Evolutionary conservation across 2,329 filamentous ascomycete genomes (phyloP), one percentile per base, ranked within the genome.

Genomic region (Stagonosporopsis tanaceti): DNA sequence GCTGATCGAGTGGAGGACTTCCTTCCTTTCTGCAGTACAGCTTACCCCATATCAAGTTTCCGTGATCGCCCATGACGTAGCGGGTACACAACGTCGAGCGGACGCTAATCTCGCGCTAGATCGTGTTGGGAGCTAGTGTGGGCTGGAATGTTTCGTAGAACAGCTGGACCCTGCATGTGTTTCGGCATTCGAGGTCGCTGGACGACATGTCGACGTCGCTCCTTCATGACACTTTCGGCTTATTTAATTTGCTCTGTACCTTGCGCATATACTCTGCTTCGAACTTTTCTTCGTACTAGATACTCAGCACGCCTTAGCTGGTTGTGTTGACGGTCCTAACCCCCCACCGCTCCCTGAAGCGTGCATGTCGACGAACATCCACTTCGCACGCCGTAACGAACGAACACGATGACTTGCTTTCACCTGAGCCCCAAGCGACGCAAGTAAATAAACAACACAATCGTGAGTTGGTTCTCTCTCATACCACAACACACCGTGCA

Each of bases 391-490:
- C 64, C 54, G 63, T 62, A 66, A 60, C 58, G 59, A 64, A 60
- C 50, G 53, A 57, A 60, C 60, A 60, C 61, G 20, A 70, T 71
- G 68, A 69, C 46, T 55, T 32, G 47, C 64, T 55, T 68, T 71
- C 69, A 72, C 71, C 56, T 61, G 48, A 40, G 50, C 50, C 50
- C 59, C 52, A 44, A 59, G 65, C 56, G 61, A 58, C 56, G 45
- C 60, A 50, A 52, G 38, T 42, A 39, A 35, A 37, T 11, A 41
- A 17, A 64, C 35, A 64, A 55, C 46, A 61, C 47, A 51, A 35
- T 39, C 32, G 70, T 73, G 62, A 73, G 70, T 72, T 32, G 46
- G 27, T 35, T 40, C 45, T 59, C 42, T 57, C 52, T 47, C 50
- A 34, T 35, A 57, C 44, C 52, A 59, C 61, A 54, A 53, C 35